Percentiles rank a stretch among this genome's conserved stretches.
These are phyloP conservation scores for Zygosaccharomyces sapae DNA, from an alignment of 1,139 yeast genomes.

Conservation along the genomic window DNA sequence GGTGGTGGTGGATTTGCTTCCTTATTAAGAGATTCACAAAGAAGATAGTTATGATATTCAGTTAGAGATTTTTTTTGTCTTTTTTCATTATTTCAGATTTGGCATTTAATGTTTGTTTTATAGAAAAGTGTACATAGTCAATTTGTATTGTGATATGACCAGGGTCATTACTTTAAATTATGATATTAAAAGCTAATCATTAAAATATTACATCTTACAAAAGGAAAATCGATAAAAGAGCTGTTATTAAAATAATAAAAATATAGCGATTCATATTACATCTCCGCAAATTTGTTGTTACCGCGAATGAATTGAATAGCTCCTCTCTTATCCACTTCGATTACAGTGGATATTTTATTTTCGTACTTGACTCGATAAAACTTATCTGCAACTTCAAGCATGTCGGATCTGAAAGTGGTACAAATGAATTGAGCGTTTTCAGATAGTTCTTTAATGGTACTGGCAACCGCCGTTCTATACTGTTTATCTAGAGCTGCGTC, in stretches of 20 bases:
- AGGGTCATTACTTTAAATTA: neutral
- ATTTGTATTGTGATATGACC: neutral
- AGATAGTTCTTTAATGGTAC: conserved; percentile 63
- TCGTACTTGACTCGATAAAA: conserved; percentile 84
- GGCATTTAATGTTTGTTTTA: conserved; percentile 1
- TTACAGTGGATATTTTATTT: conserved; percentile 76
- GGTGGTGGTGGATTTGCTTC: conserved; percentile 51
- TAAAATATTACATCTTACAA: neutral
- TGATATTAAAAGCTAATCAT: conserved; percentile 6
- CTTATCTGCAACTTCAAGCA: conserved; percentile 80
- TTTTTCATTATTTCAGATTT: neutral
- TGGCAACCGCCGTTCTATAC: conserved; percentile 84
- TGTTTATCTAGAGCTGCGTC: conserved; percentile 95
- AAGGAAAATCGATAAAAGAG: neutral
- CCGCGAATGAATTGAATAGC: conserved; percentile 82
- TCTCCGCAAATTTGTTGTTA: conserved; percentile 27
- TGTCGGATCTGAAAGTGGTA: conserved; percentile 92
- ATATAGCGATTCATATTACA: conserved; percentile 5
- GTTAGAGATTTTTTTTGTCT: neutral
- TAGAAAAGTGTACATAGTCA: conserved; percentile 7
- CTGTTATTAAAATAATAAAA: no score
- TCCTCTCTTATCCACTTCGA: conserved; percentile 63
- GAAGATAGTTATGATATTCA: conserved; percentile 14
- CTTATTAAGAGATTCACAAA: conserved; percentile 49
- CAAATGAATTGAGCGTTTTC: conserved; percentile 81